Base-by-base conservation (phyloP, 2,329 filamentous ascomycete genomes). In the Pezicula carpinea region DNA sequence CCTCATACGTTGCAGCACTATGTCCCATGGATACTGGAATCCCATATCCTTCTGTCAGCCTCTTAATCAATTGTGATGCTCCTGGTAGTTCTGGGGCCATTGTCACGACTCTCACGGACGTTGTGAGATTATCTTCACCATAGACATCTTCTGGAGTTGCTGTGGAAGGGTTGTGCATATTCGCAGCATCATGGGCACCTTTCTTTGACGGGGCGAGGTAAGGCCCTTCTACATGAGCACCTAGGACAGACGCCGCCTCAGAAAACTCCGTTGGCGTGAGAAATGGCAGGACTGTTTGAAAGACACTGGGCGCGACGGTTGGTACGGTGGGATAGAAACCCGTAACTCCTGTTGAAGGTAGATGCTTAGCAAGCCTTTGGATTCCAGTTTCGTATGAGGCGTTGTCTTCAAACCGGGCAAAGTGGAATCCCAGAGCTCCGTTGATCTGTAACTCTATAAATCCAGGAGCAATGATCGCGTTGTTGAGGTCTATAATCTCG, bases 381-480 rank as follows among this genome's bases (percentile, higher is more conserved):
- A 79, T 60, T 39, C 72, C 71, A 7, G 57, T 56, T 33, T 55
- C 56, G 59, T 76, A 77, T 7, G 48, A 35, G 14, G 21, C 19
- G 18, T 52, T 47, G 39, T 74, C 62, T 5, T 69, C 61, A 50
- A 69, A 75, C 47, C 73, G 69, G 2, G 75, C 75, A 48, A 78
- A 79, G 54, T 79, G 75, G 43, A 78, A 77, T 2, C 74, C 74
- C 5, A 60, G 46, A 29, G 59, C 60, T 3, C 63, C 63, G 54
- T 80, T 80, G 1, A 73, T 77, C 50, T 80, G 76, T 5, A 80
- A 59, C 49, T 80, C 76, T 18, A 79, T 62, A 53, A 76, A 77
- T 3, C 76, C 77, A 8, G 76, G 76, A 5, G 75, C 72, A 44
- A 79, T 64, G 40, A 79, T 74, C 39, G 62, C 66, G 34, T 70